Conservation (phyloP, 192 early-diverging fungal genomes). For the Dimargaris cristalligena region DNA sequence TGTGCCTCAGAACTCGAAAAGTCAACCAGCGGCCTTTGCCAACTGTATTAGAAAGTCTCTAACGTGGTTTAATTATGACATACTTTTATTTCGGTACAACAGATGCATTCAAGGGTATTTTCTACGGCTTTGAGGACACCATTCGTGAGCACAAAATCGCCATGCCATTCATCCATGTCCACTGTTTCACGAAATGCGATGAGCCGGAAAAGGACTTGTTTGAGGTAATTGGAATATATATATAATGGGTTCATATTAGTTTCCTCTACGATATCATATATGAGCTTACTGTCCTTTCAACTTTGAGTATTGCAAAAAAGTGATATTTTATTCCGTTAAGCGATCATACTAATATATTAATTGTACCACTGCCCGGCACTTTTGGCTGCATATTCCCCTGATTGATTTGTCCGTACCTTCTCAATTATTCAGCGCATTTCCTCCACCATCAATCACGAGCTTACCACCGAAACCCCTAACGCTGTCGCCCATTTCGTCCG, state of each 20-base stretch:
- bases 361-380: background rate
- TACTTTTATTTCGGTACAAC: background rate
- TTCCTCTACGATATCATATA: background rate
- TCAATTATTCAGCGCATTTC: background rate
- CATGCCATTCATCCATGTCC: slow-evolving; percentile 81
- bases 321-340: background rate
- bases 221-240: slow-evolving; percentile 23
- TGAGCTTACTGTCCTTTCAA: background rate
- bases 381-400: background rate
- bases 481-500: slow-evolving; percentile 66
- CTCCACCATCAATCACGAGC: background rate
- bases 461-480: slow-evolving; percentile 1
- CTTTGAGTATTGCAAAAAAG: background rate
- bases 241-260: background rate
- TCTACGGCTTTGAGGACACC: slow-evolving; percentile 27
- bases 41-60: slow-evolving; percentile 5
- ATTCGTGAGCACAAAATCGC: slow-evolving; percentile 23
- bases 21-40: background rate
- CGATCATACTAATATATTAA: background rate
- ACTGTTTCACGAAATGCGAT: slow-evolving; percentile 80
- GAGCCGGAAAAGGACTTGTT: slow-evolving; percentile 47
- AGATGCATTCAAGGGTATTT: slow-evolving; percentile 82
- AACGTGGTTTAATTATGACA: background rate
- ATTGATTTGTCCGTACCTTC: background rate
- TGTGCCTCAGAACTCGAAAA: too few species aligned